A percentile compares a stretch with the other conserved stretches of the same genome.
These are phyloP conservation scores for Musa beccarii DNA, from an alignment of 176 grass and related monocot species.

Conservation along the genomic window DNA sequence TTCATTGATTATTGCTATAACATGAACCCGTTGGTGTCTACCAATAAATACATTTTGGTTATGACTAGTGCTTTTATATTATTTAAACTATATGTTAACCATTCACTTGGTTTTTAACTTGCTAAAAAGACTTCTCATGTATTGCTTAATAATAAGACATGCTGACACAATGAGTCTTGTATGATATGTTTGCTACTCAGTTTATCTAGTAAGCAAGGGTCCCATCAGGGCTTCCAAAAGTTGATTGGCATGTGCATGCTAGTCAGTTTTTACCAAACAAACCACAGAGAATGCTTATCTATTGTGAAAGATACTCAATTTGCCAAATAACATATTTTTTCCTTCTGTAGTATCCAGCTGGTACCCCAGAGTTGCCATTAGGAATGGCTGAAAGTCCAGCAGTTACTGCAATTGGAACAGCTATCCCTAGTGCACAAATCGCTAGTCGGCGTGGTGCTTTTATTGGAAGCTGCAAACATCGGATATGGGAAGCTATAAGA, in stretches of 20 bases:
- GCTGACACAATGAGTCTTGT: not conserved
- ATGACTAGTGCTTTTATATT: not conserved
- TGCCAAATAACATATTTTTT: slow-evolving; percentile 8
- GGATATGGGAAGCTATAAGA: slow-evolving; percentile 87
- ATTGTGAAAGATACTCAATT: slow-evolving; percentile 8
- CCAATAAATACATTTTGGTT: not conserved
- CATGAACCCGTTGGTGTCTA: no score
- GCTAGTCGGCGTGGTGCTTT: slow-evolving; percentile 70
- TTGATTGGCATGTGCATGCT: not conserved
- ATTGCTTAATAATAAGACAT: not conserved
- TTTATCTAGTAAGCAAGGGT: not conserved
- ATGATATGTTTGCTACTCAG: not conserved
- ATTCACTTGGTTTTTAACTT: not conserved
- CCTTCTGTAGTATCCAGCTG: slow-evolving; percentile 68
- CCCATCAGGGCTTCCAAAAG: not conserved
- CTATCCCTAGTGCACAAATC: slow-evolving; percentile 53
- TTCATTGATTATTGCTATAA: not conserved
- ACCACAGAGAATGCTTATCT: not conserved
- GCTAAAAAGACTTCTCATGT: not conserved
- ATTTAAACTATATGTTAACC: not conserved
- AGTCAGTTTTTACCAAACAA: not conserved
- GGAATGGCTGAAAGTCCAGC: slow-evolving; percentile 58
- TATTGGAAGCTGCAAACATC: slow-evolving; percentile 98
- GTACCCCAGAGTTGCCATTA: slow-evolving; percentile 61
- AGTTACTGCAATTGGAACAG: slow-evolving; percentile 31